phyloP scores from a whole-genome alignment of 1,284 basidiomycete species.

The Laetiporus sulphureus region DNA sequence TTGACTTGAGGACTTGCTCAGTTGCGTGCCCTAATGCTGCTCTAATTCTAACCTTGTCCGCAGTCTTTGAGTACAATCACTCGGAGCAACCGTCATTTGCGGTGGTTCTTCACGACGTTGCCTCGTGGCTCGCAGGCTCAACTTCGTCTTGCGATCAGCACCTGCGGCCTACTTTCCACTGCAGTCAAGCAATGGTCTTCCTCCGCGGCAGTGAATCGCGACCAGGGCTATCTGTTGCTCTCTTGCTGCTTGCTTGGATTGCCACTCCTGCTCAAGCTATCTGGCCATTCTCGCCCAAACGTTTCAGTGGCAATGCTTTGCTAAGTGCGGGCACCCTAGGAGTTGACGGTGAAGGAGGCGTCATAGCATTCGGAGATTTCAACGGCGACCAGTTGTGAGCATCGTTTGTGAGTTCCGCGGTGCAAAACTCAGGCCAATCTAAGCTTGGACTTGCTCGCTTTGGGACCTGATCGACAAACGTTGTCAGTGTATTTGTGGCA shows the following conservation, averaged over 20 bases:
- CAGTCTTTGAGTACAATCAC: no score
- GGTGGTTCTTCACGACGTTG: no score
- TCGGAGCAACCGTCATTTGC: no score
- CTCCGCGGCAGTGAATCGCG: no score
- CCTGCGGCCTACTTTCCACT: no score
- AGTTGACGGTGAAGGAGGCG: conserved; percentile 60
- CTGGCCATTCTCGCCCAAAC: conserved; percentile 82
- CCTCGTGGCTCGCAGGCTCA: no score
- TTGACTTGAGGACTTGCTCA: no score
- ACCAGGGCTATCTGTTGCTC: neutral
- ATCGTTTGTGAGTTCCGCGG: neutral
- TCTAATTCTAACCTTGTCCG: no score
- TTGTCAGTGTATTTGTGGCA: conserved; percentile 80
- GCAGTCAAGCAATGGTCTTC: no score
- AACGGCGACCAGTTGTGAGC: conserved; percentile 91
- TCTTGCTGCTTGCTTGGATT: neutral
- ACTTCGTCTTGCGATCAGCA: no score
- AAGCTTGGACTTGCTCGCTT: conserved; percentile 78
- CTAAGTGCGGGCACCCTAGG: conserved; percentile 80
- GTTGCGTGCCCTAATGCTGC: no score
- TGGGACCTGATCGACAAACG: conserved; percentile 69
- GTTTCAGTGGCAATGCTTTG: conserved; percentile 84
- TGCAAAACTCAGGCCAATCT: neutral
- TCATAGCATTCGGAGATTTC: conserved; percentile 91
- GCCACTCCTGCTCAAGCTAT: conserved; percentile 24